Evolutionary conservation across 2,329 filamentous ascomycete genomes (phyloP), one percentile per base, ranked within the genome.

Genomic region (Ilyonectria robusta): DNA sequence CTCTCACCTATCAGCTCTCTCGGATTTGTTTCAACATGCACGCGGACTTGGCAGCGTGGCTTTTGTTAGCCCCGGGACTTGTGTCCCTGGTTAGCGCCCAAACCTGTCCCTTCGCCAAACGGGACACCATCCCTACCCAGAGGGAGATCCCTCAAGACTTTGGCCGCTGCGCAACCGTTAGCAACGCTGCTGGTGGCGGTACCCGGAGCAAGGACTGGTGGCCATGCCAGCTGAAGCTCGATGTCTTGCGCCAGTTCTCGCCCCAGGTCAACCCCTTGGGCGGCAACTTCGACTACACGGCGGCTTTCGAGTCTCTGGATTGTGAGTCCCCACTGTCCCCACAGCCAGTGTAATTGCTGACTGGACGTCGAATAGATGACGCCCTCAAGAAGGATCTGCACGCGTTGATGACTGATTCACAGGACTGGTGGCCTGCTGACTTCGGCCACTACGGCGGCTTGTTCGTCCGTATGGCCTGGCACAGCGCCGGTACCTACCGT

Each of bases 351-450:
- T 40, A 47, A 17, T 33, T 31, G n/a, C 50, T 44, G 46, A 59
- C 44, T 15, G 11, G 89, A 62, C 35, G 5, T 5, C 0, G 2
- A 0, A 15, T 61, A 70, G 72, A 70, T n/a, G 83, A 87, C 67
- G 91, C 82, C 29, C 81, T 94, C 73, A 94, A 94, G 89, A 91
- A 92, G 81, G 93, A 95, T 77, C 81, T 95, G 7, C 75, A 83
- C n/a, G 84, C 83, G 19, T 78, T 94, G 75, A 92, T 94, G 90
- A 94, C 92, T 58, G 89, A 93, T 78, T 94, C 92, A 2, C 90
- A 94, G 82, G 90, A 93, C 46, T 94, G 88, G 89, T 95, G 93
- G 93, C 93, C 93, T 1, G 93, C 93, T 35, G 93, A 95, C 78
- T 93, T 92, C 76, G 92, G 92, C 62, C 91, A 94, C 85, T 95